Evolutionary conservation across 805 yeast genomes (phyloP).

Genomic region (Candida argentea): DNA sequence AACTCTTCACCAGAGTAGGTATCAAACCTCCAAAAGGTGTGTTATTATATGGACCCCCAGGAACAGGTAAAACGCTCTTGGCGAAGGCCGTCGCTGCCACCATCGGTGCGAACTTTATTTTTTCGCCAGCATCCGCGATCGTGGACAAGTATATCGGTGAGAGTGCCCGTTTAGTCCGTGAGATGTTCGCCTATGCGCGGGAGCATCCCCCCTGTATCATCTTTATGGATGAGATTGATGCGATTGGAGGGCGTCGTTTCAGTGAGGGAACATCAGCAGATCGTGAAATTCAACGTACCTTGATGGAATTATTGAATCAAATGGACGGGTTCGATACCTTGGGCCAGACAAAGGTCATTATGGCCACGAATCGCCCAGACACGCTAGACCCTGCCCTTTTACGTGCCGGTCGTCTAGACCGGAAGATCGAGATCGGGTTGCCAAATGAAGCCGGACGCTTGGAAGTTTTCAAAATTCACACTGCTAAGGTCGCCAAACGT

Average conservation of each 20-base stretch:
- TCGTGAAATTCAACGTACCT: slow-evolving; percentile 94
- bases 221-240: slow-evolving; percentile 98
- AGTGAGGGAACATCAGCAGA: slow-evolving; percentile 98
- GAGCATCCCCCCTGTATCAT: slow-evolving; percentile 98
- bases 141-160: slow-evolving; percentile 98
- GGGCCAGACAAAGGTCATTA: slow-evolving; percentile 94
- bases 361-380: slow-evolving; percentile 99
- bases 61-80: slow-evolving; percentile 91
- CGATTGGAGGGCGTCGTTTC: slow-evolving; percentile 96
- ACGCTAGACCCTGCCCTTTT: slow-evolving; percentile 94
- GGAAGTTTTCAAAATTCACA: slow-evolving; percentile 90
- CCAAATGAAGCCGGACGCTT: slow-evolving; percentile 95
- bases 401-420: slow-evolving; percentile 95
- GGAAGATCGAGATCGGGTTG: slow-evolving; percentile 89
- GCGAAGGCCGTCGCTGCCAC: slow-evolving; percentile 99
- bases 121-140: slow-evolving; percentile 96
- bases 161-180: slow-evolving; percentile 91
- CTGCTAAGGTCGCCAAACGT: slow-evolving; percentile 71
- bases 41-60: slow-evolving; percentile 94
- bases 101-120: slow-evolving; percentile 94
- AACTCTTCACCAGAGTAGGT: slow-evolving; percentile 89
- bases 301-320: slow-evolving; percentile 93
- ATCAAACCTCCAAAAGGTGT: slow-evolving; percentile 99
- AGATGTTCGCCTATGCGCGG: slow-evolving; percentile 95
- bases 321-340: slow-evolving; percentile 97